A percentile compares a stretch with the other conserved stretches of the same genome.
These are phyloP conservation scores for Gracilaria gracilis DNA, from an alignment of 23 red algal species.

Conservation along the genomic window DNA sequence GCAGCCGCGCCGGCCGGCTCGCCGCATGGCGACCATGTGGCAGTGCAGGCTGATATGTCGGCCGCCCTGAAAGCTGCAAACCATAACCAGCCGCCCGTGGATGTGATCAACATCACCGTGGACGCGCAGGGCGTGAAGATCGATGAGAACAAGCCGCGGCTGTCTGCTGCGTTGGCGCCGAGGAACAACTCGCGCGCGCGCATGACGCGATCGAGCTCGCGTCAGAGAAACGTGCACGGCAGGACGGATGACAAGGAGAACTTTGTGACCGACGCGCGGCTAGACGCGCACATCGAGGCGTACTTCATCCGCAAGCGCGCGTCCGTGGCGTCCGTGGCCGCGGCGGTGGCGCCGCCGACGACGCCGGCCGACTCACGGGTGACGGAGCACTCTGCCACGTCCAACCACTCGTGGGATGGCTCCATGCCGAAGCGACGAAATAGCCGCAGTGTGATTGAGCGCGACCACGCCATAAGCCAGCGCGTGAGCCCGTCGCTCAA, in stretches of 20 bases:
- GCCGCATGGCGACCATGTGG: background rate
- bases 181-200: slow-evolving; percentile 37
- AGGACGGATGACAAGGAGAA: slow-evolving; percentile 52
- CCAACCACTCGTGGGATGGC: slow-evolving; percentile 64
- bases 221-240: slow-evolving; percentile 20
- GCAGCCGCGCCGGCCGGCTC: background rate
- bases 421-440: slow-evolving; percentile 53
- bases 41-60: background rate
- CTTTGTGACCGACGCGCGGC: slow-evolving; percentile 30
- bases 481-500: background rate
- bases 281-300: slow-evolving; percentile 43
- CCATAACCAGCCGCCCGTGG: background rate
- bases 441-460: slow-evolving; percentile 56
- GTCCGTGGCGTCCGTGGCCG: background rate
- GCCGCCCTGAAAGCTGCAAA: slow-evolving; percentile 1
- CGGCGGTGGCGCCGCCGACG: too few species aligned
- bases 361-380: background rate
- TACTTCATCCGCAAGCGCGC: slow-evolving; percentile 47
- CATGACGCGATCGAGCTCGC: slow-evolving; percentile 37
- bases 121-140: slow-evolving; percentile 50
- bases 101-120: slow-evolving; percentile 64
- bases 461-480: slow-evolving; percentile 29
- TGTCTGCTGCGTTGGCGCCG: background rate
- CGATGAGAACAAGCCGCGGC: slow-evolving; percentile 13
- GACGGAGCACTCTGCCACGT: background rate